These are phyloP conservation scores for Cylindrodendrum hubeiense DNA, from an alignment of 2,329 filamentous ascomycete genomes.

Conservation along the genomic window DNA sequence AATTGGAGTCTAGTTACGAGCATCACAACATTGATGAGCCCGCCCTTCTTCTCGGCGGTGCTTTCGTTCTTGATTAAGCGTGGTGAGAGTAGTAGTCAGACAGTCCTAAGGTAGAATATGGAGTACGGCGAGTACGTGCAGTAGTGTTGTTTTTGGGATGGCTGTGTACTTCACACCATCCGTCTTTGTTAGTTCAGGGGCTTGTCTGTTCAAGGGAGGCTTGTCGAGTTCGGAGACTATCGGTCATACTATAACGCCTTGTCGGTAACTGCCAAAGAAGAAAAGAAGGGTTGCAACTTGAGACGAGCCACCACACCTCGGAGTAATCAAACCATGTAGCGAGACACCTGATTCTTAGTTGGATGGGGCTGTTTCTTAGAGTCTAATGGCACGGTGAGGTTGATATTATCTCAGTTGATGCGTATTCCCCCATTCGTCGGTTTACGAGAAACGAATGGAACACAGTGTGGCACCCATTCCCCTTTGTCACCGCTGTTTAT, in stretches of 20 bases:
- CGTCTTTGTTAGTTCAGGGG: too few relatives aligned
- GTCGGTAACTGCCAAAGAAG: not conserved
- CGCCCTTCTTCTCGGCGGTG: constrained; percentile 81
- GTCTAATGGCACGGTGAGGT: not conserved
- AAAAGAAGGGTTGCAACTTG: not conserved
- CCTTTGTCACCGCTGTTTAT: not conserved
- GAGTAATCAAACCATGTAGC: not conserved
- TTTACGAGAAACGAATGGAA: not conserved
- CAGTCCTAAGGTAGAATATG: not conserved
- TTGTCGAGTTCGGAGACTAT: not conserved
- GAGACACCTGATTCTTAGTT: not conserved
- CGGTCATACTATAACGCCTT: not conserved
- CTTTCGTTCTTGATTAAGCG: constrained; percentile 63
- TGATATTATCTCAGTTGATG: not conserved
- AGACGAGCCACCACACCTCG: not conserved
- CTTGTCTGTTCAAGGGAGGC: not conserved
- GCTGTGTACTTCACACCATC: not conserved
- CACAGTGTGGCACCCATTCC: not conserved
- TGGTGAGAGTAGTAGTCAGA: not conserved
- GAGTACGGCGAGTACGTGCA: not conserved
- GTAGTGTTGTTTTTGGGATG: not conserved
- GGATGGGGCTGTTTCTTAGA: not conserved
- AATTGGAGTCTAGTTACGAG: constrained; percentile 72
- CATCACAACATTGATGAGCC: constrained; percentile 83
- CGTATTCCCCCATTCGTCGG: not conserved